These are phyloP conservation scores for Cyphellophora attinorum DNA, from an alignment of 2,329 filamentous ascomycete genomes.

Conservation along the genomic window DNA sequence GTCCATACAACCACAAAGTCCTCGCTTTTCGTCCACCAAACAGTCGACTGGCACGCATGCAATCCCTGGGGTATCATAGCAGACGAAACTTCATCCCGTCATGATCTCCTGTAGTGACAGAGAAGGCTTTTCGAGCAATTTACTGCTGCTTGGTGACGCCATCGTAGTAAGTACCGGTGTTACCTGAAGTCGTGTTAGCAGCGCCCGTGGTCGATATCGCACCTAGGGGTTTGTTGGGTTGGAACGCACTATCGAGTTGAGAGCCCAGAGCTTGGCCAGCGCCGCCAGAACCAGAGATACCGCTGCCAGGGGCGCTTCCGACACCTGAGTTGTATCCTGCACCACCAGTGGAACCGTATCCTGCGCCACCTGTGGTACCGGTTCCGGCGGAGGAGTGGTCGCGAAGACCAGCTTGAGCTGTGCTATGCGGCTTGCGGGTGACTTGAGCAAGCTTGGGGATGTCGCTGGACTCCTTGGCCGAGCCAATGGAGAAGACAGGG, in stretches of 20 bases:
- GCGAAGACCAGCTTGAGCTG: constrained; percentile 26
- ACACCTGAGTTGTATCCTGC: constrained; percentile 19
- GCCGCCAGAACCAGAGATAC: neutral
- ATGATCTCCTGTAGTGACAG: neutral
- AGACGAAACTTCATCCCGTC: neutral
- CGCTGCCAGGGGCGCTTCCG: constrained; percentile 5
- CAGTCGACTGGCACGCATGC: too few relatives aligned
- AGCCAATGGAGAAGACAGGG: constrained; percentile 81
- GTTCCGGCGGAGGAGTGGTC: constrained; percentile 19
- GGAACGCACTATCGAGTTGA: constrained; percentile 35
- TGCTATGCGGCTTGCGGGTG: constrained; percentile 49
- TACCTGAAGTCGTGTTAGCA: constrained; percentile 10
- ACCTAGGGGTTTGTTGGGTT: constrained; percentile 8
- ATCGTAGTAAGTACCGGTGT: constrained; percentile 13
- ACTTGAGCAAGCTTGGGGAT: constrained; percentile 52
- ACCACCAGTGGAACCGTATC: constrained; percentile 5
- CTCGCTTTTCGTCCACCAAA: too few relatives aligned
- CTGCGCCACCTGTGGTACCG: constrained; percentile 7
- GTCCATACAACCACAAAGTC: too few relatives aligned
- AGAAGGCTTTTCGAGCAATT: too few relatives aligned
- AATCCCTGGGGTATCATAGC: too few relatives aligned
- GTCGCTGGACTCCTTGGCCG: constrained; percentile 60
- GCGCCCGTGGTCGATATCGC: constrained; percentile 7
- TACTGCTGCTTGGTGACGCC: constrained; percentile 11
- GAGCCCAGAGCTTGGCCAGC: constrained; percentile 24